Conservation (phyloP, 805 yeast species). For the Kluyveromyces starmeri region DNA sequence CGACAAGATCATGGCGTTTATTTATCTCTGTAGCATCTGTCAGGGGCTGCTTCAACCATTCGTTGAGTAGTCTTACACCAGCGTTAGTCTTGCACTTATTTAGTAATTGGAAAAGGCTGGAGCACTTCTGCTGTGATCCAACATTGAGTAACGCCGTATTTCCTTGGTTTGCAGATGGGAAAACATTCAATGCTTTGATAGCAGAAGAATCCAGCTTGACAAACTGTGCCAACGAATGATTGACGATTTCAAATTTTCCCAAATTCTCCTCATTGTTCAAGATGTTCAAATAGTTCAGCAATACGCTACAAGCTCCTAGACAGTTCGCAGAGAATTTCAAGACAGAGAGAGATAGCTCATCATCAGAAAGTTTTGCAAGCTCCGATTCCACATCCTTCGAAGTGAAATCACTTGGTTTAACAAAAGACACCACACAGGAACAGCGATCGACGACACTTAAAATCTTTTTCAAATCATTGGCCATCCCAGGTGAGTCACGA, state of each 20-base stretch:
- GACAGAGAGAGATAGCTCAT: conserved; percentile 32
- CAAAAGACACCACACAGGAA: conserved; percentile 58
- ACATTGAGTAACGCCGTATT: conserved; percentile 10
- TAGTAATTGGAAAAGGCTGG: conserved; percentile 71
- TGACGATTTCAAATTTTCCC: conserved; percentile 47
- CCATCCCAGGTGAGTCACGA: conserved; percentile 15
- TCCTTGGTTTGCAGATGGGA: conserved; percentile 40
- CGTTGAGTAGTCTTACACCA: conserved; percentile 81
- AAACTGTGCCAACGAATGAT: conserved; percentile 66
- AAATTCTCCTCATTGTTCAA: conserved; percentile 46
- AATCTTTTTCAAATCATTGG: conserved; percentile 49
- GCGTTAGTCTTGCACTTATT: conserved; percentile 83
- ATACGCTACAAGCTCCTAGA: conserved; percentile 37
- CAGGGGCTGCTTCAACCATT: conserved; percentile 95
- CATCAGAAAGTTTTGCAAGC: conserved; percentile 56
- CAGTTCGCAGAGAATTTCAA: conserved; percentile 23
- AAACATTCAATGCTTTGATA: conserved; percentile 74
- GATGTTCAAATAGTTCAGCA: conserved; percentile 59
- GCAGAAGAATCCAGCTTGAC: conserved; percentile 92
- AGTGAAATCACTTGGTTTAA: conserved; percentile 48
- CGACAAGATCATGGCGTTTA: conserved; percentile 70
- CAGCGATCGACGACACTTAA: conserved; percentile 69
- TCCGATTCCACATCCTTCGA: conserved; percentile 71
- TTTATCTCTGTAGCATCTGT: conserved; percentile 52
- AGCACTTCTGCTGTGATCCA: conserved; percentile 34